Evolutionary conservation across 2,329 filamentous ascomycete genomes (phyloP), one percentile per base, ranked within the genome.

Genomic region (Plectosphaerella cucumerina): DNA sequence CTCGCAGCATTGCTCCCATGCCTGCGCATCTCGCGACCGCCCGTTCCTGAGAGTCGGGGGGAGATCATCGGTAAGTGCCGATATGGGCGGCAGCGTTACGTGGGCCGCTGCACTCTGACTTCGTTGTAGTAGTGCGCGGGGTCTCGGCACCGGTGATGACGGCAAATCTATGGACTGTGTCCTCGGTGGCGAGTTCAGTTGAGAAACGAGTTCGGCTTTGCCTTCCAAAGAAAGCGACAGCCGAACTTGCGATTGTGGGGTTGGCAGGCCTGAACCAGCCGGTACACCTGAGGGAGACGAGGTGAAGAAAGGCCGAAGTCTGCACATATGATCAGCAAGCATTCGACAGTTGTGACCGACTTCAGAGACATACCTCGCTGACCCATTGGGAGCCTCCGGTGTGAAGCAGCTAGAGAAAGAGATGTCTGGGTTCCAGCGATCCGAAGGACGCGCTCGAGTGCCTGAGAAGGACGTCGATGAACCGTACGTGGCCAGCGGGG

Each of bases 1-100:
- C 63, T 96, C 90, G 61, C 90, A 93, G 71, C 89, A 92, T 51
- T 90, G 90, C 62, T 96, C 90, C 93, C 93, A 97, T 6, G 87
- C 89, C 47, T 91, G 85, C 17, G 91, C 89, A 66, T 97, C 89
- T 50, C 90, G 85, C 51, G 92, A 96, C 51, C 93, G 82, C 50
- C 89, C 89, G 50, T 85, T 84, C 33, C 73, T 71, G 17, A 86
- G 71, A 34, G 75, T 74, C 18, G 79, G 81, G 22, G 80, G 77
- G 14, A 82, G 68, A n/a, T 72, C 67, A 60, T 69, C 72, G 10
- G 78, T 80, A 39, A 82, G 64, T 15, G 73, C 68, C 5, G 78
- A 78, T 52, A 81, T 78, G 47, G 79, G 77, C 21, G 78, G 76
- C n/a, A 84, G 71, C 5, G 79, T 84, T 54, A 81, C 70, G 50